Evolutionary conservation across 352 stramenopile species (phyloP).

Genomic region (Globisporangium nunn): DNA sequence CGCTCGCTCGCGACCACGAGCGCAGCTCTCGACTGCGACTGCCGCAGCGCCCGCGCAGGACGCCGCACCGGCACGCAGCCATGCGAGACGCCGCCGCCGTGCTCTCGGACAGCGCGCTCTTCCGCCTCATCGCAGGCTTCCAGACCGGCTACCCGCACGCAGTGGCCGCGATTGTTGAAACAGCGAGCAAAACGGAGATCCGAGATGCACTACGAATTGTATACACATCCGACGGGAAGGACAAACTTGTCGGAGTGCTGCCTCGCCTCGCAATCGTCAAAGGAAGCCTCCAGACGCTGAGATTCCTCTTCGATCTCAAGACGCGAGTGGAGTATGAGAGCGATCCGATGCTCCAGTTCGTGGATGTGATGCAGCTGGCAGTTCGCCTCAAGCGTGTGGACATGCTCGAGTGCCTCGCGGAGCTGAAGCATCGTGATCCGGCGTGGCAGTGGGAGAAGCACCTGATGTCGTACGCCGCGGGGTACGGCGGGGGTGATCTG

Average conservation of each 20-base stretch:
- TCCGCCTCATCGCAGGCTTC: no score
- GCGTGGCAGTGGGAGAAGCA: neutral
- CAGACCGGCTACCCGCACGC: neutral
- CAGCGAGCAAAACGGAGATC: neutral
- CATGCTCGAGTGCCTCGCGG: neutral
- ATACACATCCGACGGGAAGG: neutral
- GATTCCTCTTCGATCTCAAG: neutral
- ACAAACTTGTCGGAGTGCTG: neutral
- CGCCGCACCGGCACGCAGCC: no score
- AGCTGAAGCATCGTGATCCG: neutral
- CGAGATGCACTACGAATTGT: neutral
- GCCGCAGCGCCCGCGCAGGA: no score
- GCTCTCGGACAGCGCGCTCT: no score
- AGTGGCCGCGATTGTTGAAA: neutral
- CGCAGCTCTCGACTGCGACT: no score
- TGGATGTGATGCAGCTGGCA: neutral
- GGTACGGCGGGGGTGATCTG: neutral
- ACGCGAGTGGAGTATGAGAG: neutral
- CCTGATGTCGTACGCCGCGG: neutral
- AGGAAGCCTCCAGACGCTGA: neutral
- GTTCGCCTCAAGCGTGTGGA: neutral
- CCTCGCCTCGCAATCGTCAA: neutral
- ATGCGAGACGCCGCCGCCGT: no score
- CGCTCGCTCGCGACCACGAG: no score
- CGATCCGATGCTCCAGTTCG: neutral